phyloP scores from a whole-genome alignment of 2,329 filamentous ascomycete genomes.

The Epichloe uncinata region DNA sequence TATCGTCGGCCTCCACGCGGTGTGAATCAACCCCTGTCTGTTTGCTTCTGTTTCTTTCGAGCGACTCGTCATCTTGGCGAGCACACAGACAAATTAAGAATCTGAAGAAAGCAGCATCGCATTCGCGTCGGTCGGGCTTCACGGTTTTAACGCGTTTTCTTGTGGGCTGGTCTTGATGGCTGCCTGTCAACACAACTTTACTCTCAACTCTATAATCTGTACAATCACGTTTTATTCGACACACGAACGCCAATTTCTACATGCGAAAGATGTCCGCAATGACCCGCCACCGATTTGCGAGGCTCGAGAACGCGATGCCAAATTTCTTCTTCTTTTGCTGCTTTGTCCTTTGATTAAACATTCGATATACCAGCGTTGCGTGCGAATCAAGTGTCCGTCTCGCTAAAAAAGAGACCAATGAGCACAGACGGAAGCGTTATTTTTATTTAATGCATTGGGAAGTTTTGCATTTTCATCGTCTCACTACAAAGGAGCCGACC shows the following conservation, averaged over 20 bases:
- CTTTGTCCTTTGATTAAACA: constrained; percentile 17
- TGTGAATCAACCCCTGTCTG: constrained; percentile 18
- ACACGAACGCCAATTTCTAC: constrained; percentile 21
- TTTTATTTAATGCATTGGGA: constrained; percentile 17
- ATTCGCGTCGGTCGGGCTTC: constrained; percentile 9
- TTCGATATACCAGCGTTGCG: constrained; percentile 11
- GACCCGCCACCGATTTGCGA: constrained; percentile 3
- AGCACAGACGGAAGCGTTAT: constrained; percentile 27
- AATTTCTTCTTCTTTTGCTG: constrained; percentile 19
- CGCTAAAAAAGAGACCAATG: constrained; percentile 23
- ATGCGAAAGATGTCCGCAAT: constrained; percentile 19
- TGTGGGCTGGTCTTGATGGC: constrained; percentile 12
- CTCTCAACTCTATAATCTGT: constrained; percentile 20
- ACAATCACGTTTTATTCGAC: constrained; percentile 36
- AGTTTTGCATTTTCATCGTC: constrained; percentile 8
- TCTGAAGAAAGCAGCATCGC: constrained; percentile 25
- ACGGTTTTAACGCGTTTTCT: neutral
- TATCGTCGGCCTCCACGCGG: constrained; percentile 23
- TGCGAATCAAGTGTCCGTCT: constrained; percentile 17
- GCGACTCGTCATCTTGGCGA: constrained; percentile 37
- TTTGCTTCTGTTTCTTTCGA: constrained; percentile 6
- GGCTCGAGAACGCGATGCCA: constrained; percentile 30
- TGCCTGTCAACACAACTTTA: constrained; percentile 15
- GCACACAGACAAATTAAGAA: constrained; percentile 23
- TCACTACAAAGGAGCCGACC: constrained; percentile 7